A percentile compares a stretch with the other conserved stretches of the same genome.
Evolutionary conservation across 1,139 yeast species (phyloP).

Genomic region (Hanseniaspora gamundiae): DNA sequence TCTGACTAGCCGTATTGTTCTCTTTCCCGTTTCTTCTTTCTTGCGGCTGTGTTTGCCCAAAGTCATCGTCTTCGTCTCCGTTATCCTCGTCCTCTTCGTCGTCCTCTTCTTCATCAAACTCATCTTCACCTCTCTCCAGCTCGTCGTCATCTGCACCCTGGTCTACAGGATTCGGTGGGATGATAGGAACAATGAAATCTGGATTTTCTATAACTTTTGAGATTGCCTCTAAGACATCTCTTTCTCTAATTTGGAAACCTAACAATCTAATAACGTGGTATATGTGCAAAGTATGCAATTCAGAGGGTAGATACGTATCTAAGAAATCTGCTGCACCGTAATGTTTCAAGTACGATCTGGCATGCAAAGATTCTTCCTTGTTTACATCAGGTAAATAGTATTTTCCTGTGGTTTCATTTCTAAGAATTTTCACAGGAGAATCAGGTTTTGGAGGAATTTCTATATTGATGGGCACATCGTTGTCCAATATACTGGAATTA

Average conservation of each 20-base stretch:
- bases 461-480: slow-evolving; percentile 3
- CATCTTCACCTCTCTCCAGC: slow-evolving; percentile 3
- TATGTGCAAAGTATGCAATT: slow-evolving; percentile 44
- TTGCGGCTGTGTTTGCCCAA: too few relatives aligned
- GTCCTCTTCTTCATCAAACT: slow-evolving; percentile 6
- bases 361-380: slow-evolving; percentile 33
- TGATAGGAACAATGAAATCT: slow-evolving; percentile 6
- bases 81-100: neutral
- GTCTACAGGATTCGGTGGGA: neutral
- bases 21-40: too few relatives aligned
- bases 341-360: slow-evolving; percentile 48
- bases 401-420: slow-evolving; percentile 20
- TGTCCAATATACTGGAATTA: too few relatives aligned
- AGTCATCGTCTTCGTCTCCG: slow-evolving; percentile 10
- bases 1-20: neutral
- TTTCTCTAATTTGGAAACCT: slow-evolving; percentile 40
- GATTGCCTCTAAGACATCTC: slow-evolving; percentile 28
- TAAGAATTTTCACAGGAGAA: slow-evolving; percentile 16
- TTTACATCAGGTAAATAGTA: slow-evolving; percentile 26
- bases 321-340: slow-evolving; percentile 50
- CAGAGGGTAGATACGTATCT: slow-evolving; percentile 46
- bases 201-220: slow-evolving; percentile 23
- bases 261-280: slow-evolving; percentile 35
- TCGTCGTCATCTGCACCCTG: too few relatives aligned
- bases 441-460: slow-evolving; percentile 9